These are phyloP conservation scores for Penicillium sp. DNA, from an alignment of 2,329 filamentous ascomycete genomes.

Conservation along the genomic window DNA sequence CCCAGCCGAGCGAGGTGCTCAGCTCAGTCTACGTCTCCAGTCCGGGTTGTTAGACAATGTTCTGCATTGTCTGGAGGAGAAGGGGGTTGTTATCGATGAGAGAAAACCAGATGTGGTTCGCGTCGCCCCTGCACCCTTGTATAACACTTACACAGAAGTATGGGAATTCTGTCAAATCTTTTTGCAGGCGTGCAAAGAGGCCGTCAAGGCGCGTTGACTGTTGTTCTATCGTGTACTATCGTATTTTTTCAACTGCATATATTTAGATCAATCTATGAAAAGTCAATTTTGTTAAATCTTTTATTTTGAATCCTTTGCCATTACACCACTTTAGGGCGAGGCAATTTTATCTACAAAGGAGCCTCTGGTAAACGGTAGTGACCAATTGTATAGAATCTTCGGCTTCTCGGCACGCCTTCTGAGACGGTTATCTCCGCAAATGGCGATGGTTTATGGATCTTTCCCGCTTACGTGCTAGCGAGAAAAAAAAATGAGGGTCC, in stretches of 20 bases:
- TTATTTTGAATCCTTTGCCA: neutral
- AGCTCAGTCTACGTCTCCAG: constrained; percentile 70
- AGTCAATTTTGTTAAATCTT: neutral
- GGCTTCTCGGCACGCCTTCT: constrained; percentile 20
- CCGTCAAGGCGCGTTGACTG: constrained; percentile 20
- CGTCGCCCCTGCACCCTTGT: constrained; percentile 78
- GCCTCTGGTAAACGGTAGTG: neutral
- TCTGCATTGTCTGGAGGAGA: constrained; percentile 60
- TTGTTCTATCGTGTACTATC: neutral
- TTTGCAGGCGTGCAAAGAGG: constrained; percentile 47
- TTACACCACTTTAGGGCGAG: neutral
- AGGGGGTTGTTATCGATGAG: constrained; percentile 76
- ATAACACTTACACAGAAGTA: constrained; percentile 76
- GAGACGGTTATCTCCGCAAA: constrained; percentile 10
- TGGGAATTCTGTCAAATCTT: constrained; percentile 59
- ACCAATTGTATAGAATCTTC: constrained; percentile 8
- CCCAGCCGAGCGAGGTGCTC: constrained; percentile 68
- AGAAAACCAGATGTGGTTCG: constrained; percentile 81
- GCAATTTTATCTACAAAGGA: neutral
- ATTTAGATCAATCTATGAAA: neutral
- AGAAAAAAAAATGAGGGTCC: neutral
- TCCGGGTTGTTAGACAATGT: constrained; percentile 70
- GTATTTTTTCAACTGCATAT: neutral
- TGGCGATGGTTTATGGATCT: constrained; percentile 4
- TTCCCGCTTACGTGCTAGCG: constrained; percentile 4